phyloP scores from a whole-genome alignment of 2,329 filamentous ascomycete genomes.

The Aspergillus tubingensis region DNA sequence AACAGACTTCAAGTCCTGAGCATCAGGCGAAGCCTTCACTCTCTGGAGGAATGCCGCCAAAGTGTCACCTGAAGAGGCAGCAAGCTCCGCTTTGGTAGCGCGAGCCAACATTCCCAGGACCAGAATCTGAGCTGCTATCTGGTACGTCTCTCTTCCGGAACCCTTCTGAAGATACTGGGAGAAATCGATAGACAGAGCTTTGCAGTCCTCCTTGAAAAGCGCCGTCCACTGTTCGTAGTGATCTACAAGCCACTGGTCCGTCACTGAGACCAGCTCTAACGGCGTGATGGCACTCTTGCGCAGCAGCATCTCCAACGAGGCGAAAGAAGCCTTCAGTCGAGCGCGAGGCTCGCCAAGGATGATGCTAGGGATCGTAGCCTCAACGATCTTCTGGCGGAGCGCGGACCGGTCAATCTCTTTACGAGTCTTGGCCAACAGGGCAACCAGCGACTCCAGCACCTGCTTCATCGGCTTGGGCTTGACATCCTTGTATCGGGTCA shows the following conservation, averaged over 20 bases:
- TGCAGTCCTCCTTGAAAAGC: conserved; percentile 35
- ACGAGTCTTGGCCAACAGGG: conserved; percentile 34
- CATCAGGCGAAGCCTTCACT: conserved; percentile 20
- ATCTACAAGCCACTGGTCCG: conserved; percentile 37
- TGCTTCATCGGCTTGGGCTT: conserved; percentile 50
- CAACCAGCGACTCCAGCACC: conserved; percentile 44
- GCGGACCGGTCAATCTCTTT: conserved; percentile 20
- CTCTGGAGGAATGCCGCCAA: conserved; percentile 35
- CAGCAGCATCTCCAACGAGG: conserved; percentile 40
- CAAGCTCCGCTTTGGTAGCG: conserved; percentile 32
- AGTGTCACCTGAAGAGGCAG: conserved; percentile 31
- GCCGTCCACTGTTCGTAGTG: conserved; percentile 35
- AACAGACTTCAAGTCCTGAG: conserved; percentile 24
- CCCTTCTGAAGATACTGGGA: conserved; percentile 21
- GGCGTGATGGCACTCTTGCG: conserved; percentile 40
- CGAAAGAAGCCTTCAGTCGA: conserved; percentile 40
- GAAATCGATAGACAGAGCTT: conserved; percentile 31
- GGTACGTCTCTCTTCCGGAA: conserved; percentile 11
- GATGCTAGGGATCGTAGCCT: conserved; percentile 38
- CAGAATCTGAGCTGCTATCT: conserved; percentile 33
- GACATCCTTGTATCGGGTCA: conserved; percentile 45
- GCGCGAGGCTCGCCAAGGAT: conserved; percentile 43
- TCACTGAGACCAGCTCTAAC: conserved; percentile 32
- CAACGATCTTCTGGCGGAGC: conserved; percentile 28
- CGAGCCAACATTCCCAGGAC: conserved; percentile 35